Conservation (phyloP, 306 rosid species). For the Dryas alaskensis region DNA sequence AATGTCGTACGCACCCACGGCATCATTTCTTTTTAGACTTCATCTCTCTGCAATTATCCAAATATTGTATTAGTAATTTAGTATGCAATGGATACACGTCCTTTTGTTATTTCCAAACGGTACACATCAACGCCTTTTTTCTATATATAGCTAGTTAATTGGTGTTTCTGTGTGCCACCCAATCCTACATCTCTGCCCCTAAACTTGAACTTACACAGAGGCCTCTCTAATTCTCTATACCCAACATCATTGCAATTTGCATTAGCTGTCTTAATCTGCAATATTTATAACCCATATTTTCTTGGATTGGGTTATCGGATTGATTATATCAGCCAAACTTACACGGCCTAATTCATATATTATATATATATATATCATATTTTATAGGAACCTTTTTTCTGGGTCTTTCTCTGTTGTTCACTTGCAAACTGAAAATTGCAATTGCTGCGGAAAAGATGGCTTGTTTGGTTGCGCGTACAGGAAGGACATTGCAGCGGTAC, state of each 20-base stretch:
- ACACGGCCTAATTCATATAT: not conserved
- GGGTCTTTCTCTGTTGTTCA: not conserved
- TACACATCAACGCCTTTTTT: not conserved
- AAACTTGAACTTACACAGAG: not conserved
- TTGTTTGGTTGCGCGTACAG: conserved; percentile 81
- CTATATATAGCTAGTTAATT: not conserved
- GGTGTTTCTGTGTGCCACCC: not conserved
- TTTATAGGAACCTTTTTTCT: not conserved
- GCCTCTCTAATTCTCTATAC: not conserved
- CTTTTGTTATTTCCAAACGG: not conserved
- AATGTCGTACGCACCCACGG: not conserved
- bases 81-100: not conserved
- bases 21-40: not conserved
- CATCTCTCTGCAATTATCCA: no score
- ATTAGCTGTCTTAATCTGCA: not conserved
- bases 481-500: conserved; percentile 86
- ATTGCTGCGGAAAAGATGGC: conserved; percentile 34
- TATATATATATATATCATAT: no score
- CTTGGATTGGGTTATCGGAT: not conserved
- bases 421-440: not conserved
- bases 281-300: not conserved
- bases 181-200: not conserved
- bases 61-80: no score
- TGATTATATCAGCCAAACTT: not conserved
- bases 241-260: not conserved